Evolutionary conservation across 352 stramenopile species (phyloP), one percentile per base, ranked within the genome.

Genomic region (Pythium utonaiense): DNA sequence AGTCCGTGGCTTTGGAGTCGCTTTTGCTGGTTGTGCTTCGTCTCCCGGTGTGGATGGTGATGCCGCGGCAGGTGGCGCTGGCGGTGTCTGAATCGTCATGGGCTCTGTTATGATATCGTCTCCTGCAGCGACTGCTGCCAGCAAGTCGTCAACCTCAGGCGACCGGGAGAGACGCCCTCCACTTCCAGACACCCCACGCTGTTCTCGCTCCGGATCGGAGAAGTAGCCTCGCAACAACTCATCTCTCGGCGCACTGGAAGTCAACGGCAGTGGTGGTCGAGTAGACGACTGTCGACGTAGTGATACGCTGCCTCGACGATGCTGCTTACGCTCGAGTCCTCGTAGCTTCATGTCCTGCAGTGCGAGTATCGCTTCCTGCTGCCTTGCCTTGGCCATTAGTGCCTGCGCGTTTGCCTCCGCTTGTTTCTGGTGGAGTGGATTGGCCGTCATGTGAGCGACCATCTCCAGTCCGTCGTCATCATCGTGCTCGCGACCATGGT

Each of bases 381-480:
- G 73, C 44, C 60, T 61, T 7, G 71, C 73, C 49, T 70, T 77
- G 30, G 71, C 70, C 17, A 72, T 60, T 24, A 71, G 40, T 41
- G 59, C 61, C 41, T 69, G 57, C 1, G 75, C 68, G 4, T 61
- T 77, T 25, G 66, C 62, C n/a, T 79, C 57, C 2, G 69, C 64
- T 12, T 79, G 70, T 28, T 81, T 83, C 53, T 83, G 74, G 30
- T 84, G 67, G 30, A 88, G 58, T 17, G 78, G 78, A 34, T 88
- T 88, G 36, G 78, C 74, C 1, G 76, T 88, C 75, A 84, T 86
- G 40, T 80, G 78, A 14, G 78, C 70, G 27, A 84, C 76, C 78
- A 88, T 88, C 47, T 86, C 78, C 3, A 88, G 68, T 17, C 77
- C 75, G 30, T 86, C 78, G 51, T 85, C 74, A 22, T 80, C 72